Base-by-base conservation (phyloP, 108 stramenopile genomes). In the Cylindrotheca closterium region DNA sequence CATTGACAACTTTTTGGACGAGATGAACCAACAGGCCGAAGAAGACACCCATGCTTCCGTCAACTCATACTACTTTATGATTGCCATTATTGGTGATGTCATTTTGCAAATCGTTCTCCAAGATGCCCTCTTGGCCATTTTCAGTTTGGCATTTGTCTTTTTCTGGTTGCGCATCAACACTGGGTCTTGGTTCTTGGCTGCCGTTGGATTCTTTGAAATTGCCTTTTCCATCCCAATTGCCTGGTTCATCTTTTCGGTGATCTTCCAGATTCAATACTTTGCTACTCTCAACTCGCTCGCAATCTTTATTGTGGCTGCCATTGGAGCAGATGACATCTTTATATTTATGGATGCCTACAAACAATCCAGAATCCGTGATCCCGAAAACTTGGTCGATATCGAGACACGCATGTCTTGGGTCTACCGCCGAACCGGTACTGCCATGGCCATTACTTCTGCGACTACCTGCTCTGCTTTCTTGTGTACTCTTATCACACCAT, bases 291-390 rank as follows among this genome's bases (percentile, higher is more conserved):
- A 82, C 52, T 30, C 74, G n/a, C 51, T 82, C n/a, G 70, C 68
- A 19, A 42, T 82, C 2, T 82, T 82, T 52, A 71, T 82, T 47
- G 81, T 82, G 28, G 78, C 78, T 15, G 81, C 81, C 7, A 82
- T 82, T 42, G 81, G 81, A 18, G 80, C 77, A 17, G 71, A 68
- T 47, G 79, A 75, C 42, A 80, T 80, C 33, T 80, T 82, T 50
- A 76, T 82, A 50, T 82, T 82, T 53, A 79, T 78, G 71, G 81
- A 82, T 67, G 70, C 81, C 0, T 82, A 82, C 67, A 79, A 77
- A 60, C 81, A 79, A 29, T 62, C 55, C 28, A 33, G 29, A 19
- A 54, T 48, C 26, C 58, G 64, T 22, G 58, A 76, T 45, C 56
- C 58, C n/a, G 56, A 72, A 15, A 51, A 79, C 12, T 45, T 71